Evolutionary conservation across 768 basidiomycete species (phyloP), one percentile per base, ranked within the genome.

Genomic region (Mycena polygramma): DNA sequence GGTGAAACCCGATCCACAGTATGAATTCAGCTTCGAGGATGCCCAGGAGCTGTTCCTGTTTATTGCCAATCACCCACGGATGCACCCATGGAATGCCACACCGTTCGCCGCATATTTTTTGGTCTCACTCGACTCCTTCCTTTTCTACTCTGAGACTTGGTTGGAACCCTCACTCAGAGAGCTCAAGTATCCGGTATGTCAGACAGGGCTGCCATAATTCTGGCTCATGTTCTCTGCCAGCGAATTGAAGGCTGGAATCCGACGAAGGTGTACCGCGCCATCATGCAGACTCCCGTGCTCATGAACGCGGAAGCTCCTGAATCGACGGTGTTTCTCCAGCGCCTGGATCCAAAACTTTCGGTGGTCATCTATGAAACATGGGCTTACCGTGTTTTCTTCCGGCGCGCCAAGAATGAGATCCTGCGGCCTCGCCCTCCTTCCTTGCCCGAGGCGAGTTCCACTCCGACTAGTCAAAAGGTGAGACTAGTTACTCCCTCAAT

Each of bases 31-130:
- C 37, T 5, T 8, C n/a, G 39, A 36, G 20, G 39, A 64, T 24
- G 52, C 30, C 4, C 1, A 2, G 4, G 63, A 45, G 1, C 49
- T 65, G 1, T 24, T 57, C 30, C 20, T 7, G 6, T 65, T 65
- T 19, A 48, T 65, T 17, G 46, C 53, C 24, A 5, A 0, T 0
- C 24, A 65, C 14, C 53, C 24, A 14, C 43, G 24, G 8, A 65
- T 65, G 63, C 63, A 55, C 14, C 63, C 63, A 7, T 65, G 63
- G 63, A 45, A 19, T 8, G 37, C 11, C 26, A 65, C 55, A 7
- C 63, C 63, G 7, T 45, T 57, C 22, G 53, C 63, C 1, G 53
- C 36, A 4, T 65, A 30, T 15, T 24, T 65, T 7, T 14, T 65
- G 2, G 1, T 65, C 0, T 65, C 63, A 1, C 13, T 15, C 13